Conservation (phyloP, 257 asterid species). For the Jasminum sambac region DNA sequence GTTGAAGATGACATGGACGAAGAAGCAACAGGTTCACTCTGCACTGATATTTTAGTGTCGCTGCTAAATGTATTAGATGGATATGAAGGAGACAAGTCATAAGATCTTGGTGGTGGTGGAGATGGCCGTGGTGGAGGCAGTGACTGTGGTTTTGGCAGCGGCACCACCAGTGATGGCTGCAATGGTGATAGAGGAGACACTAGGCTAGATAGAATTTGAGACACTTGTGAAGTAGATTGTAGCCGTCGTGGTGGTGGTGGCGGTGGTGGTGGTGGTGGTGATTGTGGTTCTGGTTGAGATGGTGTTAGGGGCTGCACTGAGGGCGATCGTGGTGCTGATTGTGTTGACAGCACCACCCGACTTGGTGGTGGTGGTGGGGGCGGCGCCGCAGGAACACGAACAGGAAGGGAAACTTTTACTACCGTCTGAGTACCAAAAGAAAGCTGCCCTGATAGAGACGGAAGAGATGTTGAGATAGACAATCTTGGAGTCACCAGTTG, state of each 20-base stretch:
- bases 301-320: constrained; percentile 13
- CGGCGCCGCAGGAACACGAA: constrained; percentile 29
- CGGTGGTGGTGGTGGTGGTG: constrained; percentile 1
- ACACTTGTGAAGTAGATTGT: background rate
- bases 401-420: constrained; percentile 19
- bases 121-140: background rate
- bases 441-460: constrained; percentile 17
- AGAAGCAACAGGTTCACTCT: constrained; percentile 9
- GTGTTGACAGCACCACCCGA: background rate
- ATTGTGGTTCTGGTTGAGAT: background rate
- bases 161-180: background rate
- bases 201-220: background rate
- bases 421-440: constrained; percentile 23
- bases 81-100: constrained; percentile 10
- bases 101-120: constrained; percentile 14
- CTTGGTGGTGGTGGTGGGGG: constrained; percentile 20
- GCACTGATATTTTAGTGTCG: background rate
- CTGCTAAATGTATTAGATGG: background rate
- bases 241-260: background rate
- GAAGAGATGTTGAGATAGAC: constrained; percentile 35
- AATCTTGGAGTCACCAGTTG: constrained; percentile 27
- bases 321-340: background rate
- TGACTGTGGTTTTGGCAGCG: background rate
- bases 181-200: background rate
- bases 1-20: background rate